Conservation (phyloP, 495 filamentous ascomycete genomes). For the Podospora anserina region DNA sequence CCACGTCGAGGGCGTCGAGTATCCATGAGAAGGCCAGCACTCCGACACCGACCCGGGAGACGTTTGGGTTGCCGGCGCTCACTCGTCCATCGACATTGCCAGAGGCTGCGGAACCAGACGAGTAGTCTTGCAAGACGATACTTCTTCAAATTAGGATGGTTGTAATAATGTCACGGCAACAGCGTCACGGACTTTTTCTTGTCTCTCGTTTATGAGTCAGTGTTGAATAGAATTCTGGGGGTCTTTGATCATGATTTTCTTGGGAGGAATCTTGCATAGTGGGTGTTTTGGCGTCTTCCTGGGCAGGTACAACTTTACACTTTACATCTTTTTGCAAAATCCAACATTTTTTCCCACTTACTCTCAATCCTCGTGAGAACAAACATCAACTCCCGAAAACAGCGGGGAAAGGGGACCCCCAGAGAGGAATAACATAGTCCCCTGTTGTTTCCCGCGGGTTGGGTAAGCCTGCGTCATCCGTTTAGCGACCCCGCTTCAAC, state of each 20-base stretch:
- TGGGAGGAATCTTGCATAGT: background rate
- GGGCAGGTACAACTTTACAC: too few species aligned
- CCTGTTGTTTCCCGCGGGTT: background rate
- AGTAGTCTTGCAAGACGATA: background rate
- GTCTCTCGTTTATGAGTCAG: background rate
- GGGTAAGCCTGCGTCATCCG: constrained; percentile 11
- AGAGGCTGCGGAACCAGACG: background rate
- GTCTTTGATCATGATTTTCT: background rate
- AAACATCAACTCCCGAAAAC: background rate
- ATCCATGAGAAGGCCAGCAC: background rate
- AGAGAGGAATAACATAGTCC: background rate
- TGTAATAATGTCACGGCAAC: background rate
- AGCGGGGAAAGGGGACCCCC: too few species aligned
- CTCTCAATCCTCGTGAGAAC: too few species aligned
- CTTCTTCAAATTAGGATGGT: background rate
- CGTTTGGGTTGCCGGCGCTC: background rate
- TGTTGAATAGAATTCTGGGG: background rate
- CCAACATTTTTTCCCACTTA: background rate
- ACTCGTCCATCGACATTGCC: background rate
- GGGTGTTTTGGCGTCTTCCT: background rate
- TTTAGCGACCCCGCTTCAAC: constrained; percentile 12
- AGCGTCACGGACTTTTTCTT: background rate
- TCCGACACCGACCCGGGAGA: background rate
- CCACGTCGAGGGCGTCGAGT: constrained; percentile 14
- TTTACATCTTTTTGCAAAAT: background rate